Evolutionary conservation across 2,329 filamentous ascomycete species (phyloP).

Genomic region (Aureobasidium musti): DNA sequence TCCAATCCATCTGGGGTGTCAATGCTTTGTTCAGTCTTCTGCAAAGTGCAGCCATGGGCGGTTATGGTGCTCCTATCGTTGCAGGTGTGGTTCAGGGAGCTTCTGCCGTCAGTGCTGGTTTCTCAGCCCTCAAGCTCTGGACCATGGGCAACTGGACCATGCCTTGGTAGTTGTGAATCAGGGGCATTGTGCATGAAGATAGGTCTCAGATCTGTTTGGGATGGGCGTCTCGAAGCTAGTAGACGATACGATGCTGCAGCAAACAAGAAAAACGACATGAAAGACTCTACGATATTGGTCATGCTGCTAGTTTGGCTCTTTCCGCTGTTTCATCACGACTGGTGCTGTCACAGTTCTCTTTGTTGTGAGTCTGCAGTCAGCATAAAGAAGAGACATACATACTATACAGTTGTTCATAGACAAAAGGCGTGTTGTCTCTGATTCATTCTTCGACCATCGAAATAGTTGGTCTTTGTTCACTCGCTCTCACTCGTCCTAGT

Average conservation of each 20-base stretch:
- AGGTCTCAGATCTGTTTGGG: too few species aligned
- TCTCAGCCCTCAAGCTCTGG: not conserved
- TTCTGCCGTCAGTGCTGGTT: not conserved
- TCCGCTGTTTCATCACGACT: too few species aligned
- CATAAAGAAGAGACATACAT: too few species aligned
- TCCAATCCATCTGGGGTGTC: slow-evolving; percentile 35
- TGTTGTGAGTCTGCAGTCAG: too few species aligned
- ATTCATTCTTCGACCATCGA: too few species aligned
- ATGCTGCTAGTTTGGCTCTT: too few species aligned
- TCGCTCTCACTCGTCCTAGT: too few species aligned
- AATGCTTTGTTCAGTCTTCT: slow-evolving; percentile 36
- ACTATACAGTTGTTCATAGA: too few species aligned
- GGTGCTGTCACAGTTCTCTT: too few species aligned
- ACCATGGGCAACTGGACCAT: not conserved
- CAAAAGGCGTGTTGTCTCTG: too few species aligned
- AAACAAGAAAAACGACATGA: not conserved
- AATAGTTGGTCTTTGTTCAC: too few species aligned
- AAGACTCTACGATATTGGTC: not conserved
- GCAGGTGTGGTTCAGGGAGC: slow-evolving; percentile 34
- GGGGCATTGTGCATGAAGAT: too few species aligned
- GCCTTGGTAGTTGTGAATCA: not conserved
- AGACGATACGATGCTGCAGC: not conserved
- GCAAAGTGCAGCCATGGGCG: slow-evolving; percentile 42
- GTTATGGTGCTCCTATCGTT: slow-evolving; percentile 37
- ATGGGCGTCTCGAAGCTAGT: not conserved